phyloP scores from a whole-genome alignment of 2,329 filamentous ascomycete species.

The Erysiphe pulchra region DNA sequence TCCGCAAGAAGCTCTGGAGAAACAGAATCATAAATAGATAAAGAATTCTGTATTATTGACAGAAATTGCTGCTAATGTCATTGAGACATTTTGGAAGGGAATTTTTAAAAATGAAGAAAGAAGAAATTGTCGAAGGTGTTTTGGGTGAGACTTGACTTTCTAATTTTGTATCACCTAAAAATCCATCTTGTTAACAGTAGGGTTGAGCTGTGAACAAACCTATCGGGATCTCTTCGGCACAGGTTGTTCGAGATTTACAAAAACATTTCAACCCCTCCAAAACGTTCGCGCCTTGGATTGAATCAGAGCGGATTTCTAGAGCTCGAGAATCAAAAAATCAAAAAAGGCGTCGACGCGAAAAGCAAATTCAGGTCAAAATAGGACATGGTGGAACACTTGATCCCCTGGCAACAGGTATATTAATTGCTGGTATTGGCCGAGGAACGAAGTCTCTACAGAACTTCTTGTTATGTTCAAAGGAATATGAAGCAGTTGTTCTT shows the following conservation, averaged over 20 bases:
- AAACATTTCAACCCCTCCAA: conserved; percentile 55
- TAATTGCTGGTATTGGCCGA: conserved; percentile 66
- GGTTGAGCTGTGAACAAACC: conserved; percentile 74
- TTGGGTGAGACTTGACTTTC: conserved; percentile 21
- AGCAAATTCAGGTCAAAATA: conserved; percentile 60
- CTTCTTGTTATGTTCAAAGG: conserved; percentile 77
- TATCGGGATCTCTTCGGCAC: conserved; percentile 60
- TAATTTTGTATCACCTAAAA: neutral
- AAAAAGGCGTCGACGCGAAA: conserved; percentile 28
- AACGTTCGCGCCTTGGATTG: conserved; percentile 56
- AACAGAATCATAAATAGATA: neutral
- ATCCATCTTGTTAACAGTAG: neutral
- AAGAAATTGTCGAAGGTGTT: conserved; percentile 32
- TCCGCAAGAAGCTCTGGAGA: neutral
- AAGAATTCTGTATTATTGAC: neutral
- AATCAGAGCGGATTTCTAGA: conserved; percentile 30
- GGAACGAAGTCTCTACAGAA: conserved; percentile 61
- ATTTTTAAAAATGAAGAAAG: conserved; percentile 9
- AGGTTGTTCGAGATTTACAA: conserved; percentile 75
- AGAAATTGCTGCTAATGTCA: neutral
- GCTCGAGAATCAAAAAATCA: conserved; percentile 30
- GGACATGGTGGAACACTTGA: conserved; percentile 92
- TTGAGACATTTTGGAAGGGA: neutral
- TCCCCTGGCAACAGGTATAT: conserved; percentile 74
- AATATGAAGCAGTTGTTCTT: conserved; percentile 68